A percentile compares a stretch with the other conserved stretches of the same genome.
phyloP scores from a whole-genome alignment of 2,329 filamentous ascomycete genomes.

The Zymoseptoria ardabiliae region DNA sequence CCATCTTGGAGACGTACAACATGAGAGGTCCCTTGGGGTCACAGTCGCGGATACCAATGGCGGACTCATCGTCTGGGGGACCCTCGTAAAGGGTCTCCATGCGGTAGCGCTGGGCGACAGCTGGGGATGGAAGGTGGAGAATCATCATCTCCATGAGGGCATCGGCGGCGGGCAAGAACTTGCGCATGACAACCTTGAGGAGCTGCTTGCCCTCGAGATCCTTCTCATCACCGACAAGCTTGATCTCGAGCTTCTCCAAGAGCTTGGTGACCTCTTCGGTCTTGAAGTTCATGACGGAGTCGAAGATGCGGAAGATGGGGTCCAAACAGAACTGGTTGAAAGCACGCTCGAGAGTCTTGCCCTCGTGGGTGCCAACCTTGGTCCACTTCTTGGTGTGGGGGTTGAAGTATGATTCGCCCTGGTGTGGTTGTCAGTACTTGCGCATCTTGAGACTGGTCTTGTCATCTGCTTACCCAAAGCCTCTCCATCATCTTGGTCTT shows the following conservation, averaged over 20 bases:
- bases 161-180: conserved; percentile 96
- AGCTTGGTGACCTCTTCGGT: conserved; percentile 80
- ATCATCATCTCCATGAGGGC: conserved; percentile 99
- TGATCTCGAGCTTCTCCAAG: conserved; percentile 88
- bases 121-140: conserved; percentile 93
- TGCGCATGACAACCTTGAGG: conserved; percentile 96
- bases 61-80: conserved; percentile 83
- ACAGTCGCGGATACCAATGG: conserved; percentile 96
- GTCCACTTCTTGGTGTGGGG: conserved; percentile 99
- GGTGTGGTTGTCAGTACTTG: conserved; percentile 13
- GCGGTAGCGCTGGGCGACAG: conserved; percentile 96
- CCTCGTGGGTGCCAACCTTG: conserved; percentile 74
- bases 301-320: conserved; percentile 99
- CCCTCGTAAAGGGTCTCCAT: conserved; percentile 98
- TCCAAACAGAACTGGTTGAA: conserved; percentile 99
- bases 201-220: conserved; percentile 96
- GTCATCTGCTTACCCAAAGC: conserved; percentile 71
- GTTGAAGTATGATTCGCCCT: conserved; percentile 99
- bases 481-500: conserved; percentile 99
- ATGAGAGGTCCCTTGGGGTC: conserved; percentile 97
- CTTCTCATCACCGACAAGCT: conserved; percentile 78
- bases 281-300: conserved; percentile 96
- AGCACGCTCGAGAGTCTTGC: conserved; percentile 88
- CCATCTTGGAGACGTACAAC: conserved; percentile 99
- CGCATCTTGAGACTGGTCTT: not conserved